These are phyloP conservation scores for Rhizopus delemar DNA, from an alignment of 371 early-diverging fungal genomes.

Conservation along the genomic window DNA sequence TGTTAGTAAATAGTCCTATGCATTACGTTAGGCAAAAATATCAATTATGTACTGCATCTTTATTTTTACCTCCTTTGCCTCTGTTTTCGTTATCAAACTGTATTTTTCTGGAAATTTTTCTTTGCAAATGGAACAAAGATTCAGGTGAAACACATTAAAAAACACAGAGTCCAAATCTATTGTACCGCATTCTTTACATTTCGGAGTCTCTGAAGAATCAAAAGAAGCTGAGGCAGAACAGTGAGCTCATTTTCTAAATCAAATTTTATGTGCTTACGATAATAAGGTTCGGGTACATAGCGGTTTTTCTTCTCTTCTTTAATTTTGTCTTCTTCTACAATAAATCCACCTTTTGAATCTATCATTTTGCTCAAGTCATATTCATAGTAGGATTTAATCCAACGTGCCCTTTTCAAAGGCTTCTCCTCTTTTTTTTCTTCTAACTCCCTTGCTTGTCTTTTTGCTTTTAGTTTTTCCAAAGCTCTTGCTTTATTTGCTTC, in stretches of 20 bases:
- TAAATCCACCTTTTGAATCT: conserved; percentile 84
- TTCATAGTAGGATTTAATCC: conserved; percentile 54
- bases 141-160: conserved; percentile 65
- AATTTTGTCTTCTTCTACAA: conserved; percentile 61
- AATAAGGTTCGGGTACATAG: conserved; percentile 44
- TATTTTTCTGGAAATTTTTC: conserved; percentile 81
- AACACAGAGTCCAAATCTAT: conserved; percentile 77
- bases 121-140: conserved; percentile 77
- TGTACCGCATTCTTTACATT: conserved; percentile 80
- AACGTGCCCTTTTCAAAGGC: conserved; percentile 21
- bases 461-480: conserved; percentile 20
- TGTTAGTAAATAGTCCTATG: conserved; percentile 84
- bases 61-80: conserved; percentile 68
- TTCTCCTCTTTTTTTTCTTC: background rate
- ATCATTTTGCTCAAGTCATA: conserved; percentile 80
- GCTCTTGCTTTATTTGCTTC: conserved; percentile 28
- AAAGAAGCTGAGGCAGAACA: conserved; percentile 45
- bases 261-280: conserved; percentile 43
- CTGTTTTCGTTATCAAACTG: conserved; percentile 92
- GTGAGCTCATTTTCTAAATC: background rate
- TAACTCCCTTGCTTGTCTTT: conserved; percentile 13
- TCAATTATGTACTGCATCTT: background rate
- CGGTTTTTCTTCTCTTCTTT: conserved; percentile 9
- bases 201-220: conserved; percentile 62
- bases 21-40: background rate